These are phyloP conservation scores for Triangularia setosa DNA, from an alignment of 2,329 filamentous ascomycete species.

Conservation along the genomic window DNA sequence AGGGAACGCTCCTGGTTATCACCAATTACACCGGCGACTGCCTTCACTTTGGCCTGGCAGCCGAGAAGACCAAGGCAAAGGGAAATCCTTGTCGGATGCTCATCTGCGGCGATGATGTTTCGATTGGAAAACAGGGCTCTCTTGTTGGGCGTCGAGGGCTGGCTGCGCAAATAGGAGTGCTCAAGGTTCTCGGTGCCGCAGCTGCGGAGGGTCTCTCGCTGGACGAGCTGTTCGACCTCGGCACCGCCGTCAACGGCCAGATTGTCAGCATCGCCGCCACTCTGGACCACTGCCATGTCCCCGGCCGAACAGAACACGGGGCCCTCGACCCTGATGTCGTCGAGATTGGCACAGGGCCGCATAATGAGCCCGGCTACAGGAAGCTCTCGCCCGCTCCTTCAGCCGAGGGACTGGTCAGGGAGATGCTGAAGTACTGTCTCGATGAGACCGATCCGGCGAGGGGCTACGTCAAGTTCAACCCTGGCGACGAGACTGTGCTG, in stretches of 20 bases:
- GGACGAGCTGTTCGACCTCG: slow-evolving; percentile 48
- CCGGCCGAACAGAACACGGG: slow-evolving; percentile 47
- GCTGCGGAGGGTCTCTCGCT: slow-evolving; percentile 45
- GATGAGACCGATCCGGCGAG: slow-evolving; percentile 51
- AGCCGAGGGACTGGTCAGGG: slow-evolving; percentile 47
- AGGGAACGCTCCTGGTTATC: slow-evolving; percentile 57
- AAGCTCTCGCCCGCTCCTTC: slow-evolving; percentile 51
- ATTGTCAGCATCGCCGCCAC: slow-evolving; percentile 56
- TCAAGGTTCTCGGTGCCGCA: slow-evolving; percentile 55
- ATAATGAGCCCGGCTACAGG: slow-evolving; percentile 61
- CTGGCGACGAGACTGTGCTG: slow-evolving; percentile 47
- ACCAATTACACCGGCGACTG: slow-evolving; percentile 65
- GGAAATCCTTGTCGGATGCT: slow-evolving; percentile 54
- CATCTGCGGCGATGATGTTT: slow-evolving; percentile 63
- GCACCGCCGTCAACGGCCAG: slow-evolving; percentile 46
- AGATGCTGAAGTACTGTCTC: slow-evolving; percentile 57
- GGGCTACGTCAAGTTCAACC: slow-evolving; percentile 45
- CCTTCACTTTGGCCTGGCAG: slow-evolving; percentile 57
- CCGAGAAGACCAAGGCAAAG: slow-evolving; percentile 52
- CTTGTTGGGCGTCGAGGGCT: slow-evolving; percentile 60
- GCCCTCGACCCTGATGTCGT: slow-evolving; percentile 48
- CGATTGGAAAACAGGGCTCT: slow-evolving; percentile 54
- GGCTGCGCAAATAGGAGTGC: slow-evolving; percentile 56
- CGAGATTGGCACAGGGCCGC: slow-evolving; percentile 63
- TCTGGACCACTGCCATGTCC: slow-evolving; percentile 58